Evolutionary conservation across 345 rosid species (phyloP), one percentile per base, ranked within the genome.

Genomic region (Eucalyptus curtisii): DNA sequence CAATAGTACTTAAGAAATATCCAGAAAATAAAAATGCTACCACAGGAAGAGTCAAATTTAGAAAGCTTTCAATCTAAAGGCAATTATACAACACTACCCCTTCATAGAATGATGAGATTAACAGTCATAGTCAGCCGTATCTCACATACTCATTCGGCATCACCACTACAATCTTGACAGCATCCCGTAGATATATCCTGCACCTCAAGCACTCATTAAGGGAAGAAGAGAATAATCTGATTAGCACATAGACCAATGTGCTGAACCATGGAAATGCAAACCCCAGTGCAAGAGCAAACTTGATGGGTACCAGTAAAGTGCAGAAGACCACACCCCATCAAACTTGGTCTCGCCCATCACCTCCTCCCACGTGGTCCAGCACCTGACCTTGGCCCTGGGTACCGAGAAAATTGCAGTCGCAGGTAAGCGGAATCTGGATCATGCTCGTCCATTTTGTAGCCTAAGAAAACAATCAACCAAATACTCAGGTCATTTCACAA

Each of bases 391-490:
- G 95, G 97, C 52, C 97, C 95, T 31, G 97, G 97, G 87, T 89
- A 91, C 79, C 97, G 94, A 48, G 96, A 94, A 91, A 97, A 97
- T 71, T 96, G 96, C 82, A 95, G 93, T 88, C 94, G 92, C 93
- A 97, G 92, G 92, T 79, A 93, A 71, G 92, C 94, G 42, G 99
- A 97, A 87, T 95, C 97, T 2, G 92, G 91, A 53, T 94, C 96
- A 10, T 91, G 93, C 90, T 96, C 97, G 86, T 97, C 99, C 95
- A 96, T 94, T 86, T 90, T 94, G 91, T 95, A 96, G 53, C 96
- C 99, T 97, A 94, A 86, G 88, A 50, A 87, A 86, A 31, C 68
- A 52, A 37, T 17, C 57, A 59, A 52, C 64, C 87, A 86, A 52
- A 86, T 37, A 20, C 45, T 24, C 44, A 31, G 7, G 27, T 37